Evolutionary conservation across 2,329 filamentous ascomycete genomes (phyloP), one percentile per base, ranked within the genome.

Genomic region (Aspergillus uvarum): DNA sequence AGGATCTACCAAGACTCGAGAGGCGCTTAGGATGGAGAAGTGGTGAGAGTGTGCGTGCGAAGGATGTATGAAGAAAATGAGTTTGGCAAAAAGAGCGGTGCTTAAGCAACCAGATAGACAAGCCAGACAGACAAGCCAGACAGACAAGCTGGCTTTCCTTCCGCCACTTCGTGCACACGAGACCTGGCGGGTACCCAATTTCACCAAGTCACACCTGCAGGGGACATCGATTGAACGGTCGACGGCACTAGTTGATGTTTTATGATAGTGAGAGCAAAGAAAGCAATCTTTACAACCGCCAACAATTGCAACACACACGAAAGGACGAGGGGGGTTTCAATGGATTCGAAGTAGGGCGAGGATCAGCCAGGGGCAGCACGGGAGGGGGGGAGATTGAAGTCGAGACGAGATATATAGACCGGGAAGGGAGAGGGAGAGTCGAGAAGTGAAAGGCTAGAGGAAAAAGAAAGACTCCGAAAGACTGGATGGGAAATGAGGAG

Each of bases 101-200:
- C 48, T 26, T 48, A 44, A 49, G 50, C 52, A 47, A 29, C n/a
- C 47, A 56, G 49, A 44, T 22, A 38, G 16, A 47, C 47, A 51
- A 32, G 38, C 38, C 52, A 54, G 52, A 54, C 52, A 54, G 47
- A 54, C 52, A 54, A 47, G 47, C 42, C 52, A 54, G 52, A 54
- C 52, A 54, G 47, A 54, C 52, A 54, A 47, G 47, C 42, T 54
- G 35, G 52, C 52, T 54, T 44, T 44, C 38, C 38, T 44, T 44
- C 52, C 44, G 52, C 47, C 52, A 54, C 52, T 54, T 35, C 38
- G 29, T 54, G 52, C 52, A 54, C 52, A 54, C 52, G 52, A 54
- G 56, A 29, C 54, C 55, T 52, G 64, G 63, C 58, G 61, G 60
- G 63, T 65, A 66, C 57, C 58, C 59, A 62, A 66, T 59, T 58